These are phyloP conservation scores for Westerdykella ornata DNA, from an alignment of 2,329 filamentous ascomycete species.

Conservation along the genomic window DNA sequence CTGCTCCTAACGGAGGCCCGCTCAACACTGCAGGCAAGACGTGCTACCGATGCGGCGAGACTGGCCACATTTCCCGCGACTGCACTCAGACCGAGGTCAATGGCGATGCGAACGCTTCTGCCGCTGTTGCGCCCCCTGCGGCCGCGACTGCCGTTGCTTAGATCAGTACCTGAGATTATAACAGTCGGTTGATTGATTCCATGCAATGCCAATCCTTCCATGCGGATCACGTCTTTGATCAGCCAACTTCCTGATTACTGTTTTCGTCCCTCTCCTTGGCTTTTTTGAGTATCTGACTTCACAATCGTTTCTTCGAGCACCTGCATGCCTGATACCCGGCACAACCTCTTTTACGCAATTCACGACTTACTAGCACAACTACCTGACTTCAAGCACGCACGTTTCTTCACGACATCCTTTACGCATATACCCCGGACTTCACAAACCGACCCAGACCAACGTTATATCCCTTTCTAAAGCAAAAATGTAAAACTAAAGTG, in stretches of 20 bases:
- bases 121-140: slow-evolving; percentile 36
- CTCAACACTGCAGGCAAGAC: slow-evolving; percentile 96
- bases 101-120: slow-evolving; percentile 32
- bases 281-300: slow-evolving; percentile 2
- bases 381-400: slow-evolving; percentile 2
- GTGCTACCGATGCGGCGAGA: slow-evolving; percentile 95
- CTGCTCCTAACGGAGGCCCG: slow-evolving; percentile 89
- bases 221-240: slow-evolving; percentile 6
- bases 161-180: slow-evolving; percentile 4
- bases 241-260: slow-evolving; percentile 10
- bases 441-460: slow-evolving; percentile 19
- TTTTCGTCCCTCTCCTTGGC: slow-evolving; percentile 9
- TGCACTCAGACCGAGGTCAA: slow-evolving; percentile 69
- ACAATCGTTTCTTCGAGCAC: slow-evolving; percentile 27
- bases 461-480: slow-evolving; percentile 30
- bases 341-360: slow-evolving; percentile 33
- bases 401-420: slow-evolving; percentile 30
- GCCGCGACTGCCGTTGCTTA: slow-evolving; percentile 40
- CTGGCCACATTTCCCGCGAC: slow-evolving; percentile 92
- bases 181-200: slow-evolving; percentile 7
- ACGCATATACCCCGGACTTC: slow-evolving; percentile 38
- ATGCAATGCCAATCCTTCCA: slow-evolving; percentile 2
- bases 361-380: slow-evolving; percentile 28
- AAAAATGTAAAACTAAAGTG: too few species aligned
- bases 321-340: slow-evolving; percentile 27